Conservation (phyloP, 192 early-diverging fungal species). For the Linnemannia hyalina region DNA sequence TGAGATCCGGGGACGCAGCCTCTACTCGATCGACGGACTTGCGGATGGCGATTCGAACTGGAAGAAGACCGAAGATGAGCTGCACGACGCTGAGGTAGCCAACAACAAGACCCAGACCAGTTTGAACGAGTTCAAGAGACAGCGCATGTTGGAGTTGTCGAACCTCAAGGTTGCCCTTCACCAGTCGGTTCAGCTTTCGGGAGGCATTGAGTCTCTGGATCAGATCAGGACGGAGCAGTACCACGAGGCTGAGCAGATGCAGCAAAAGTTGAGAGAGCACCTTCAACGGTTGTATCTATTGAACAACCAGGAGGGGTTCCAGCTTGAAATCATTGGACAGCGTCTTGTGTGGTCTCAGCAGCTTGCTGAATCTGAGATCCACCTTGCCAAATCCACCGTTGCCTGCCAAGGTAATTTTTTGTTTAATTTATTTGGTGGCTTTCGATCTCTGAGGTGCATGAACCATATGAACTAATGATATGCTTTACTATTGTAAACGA, state of each 20-base stretch:
- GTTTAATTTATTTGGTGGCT: not conserved
- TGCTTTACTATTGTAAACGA: too few relatives aligned
- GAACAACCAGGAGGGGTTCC: constrained; percentile 40
- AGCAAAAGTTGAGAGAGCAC: constrained; percentile 26
- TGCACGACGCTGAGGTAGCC: constrained; percentile 34
- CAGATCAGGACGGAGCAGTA: constrained; percentile 41
- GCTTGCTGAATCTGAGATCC: constrained; percentile 21
- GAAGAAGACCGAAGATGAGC: constrained; percentile 51
- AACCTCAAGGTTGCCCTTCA: constrained; percentile 37
- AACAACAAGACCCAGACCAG: constrained; percentile 31
- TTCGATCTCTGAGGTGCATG: too few relatives aligned
- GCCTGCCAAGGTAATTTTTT: constrained; percentile 28
- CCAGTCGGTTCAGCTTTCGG: constrained; percentile 38
- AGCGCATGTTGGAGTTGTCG: constrained; percentile 40
- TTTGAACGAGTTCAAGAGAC: constrained; percentile 36
- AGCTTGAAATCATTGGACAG: constrained; percentile 52
- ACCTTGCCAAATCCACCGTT: constrained; percentile 10
- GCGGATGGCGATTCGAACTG: constrained; percentile 48
- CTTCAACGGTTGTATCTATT: constrained; percentile 25
- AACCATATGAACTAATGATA: not conserved
- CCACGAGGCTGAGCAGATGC: constrained; percentile 40
- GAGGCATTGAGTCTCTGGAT: constrained; percentile 41
- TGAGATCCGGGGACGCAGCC: constrained; percentile 33
- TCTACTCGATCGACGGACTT: constrained; percentile 31
- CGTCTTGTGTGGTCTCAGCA: constrained; percentile 52